Evolutionary conservation across 1,284 basidiomycete species (phyloP).

Genomic region (Sutorius eximius): DNA sequence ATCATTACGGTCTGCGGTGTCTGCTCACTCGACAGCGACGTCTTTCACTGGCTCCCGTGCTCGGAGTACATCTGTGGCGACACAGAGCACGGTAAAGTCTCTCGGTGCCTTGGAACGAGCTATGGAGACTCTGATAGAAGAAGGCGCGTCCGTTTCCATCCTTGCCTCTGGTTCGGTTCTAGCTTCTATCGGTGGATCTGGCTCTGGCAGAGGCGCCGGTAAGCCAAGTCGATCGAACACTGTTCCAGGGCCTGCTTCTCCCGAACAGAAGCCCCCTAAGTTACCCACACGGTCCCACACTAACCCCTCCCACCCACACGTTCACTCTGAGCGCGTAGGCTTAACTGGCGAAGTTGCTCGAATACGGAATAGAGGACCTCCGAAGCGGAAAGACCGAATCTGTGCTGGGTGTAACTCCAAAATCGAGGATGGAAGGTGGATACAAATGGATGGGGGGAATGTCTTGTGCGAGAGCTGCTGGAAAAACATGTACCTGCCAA

Average conservation of each 20-base stretch:
- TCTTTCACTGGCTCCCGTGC: conserved; percentile 20
- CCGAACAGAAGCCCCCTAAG: conserved; percentile 48
- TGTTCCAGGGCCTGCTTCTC: conserved; percentile 43
- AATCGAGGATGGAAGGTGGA: conserved; percentile 81
- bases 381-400: conserved; percentile 33
- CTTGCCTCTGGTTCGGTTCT: conserved; percentile 33
- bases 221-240: conserved; percentile 46
- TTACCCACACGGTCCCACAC: conserved; percentile 57
- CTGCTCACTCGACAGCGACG: conserved; percentile 24
- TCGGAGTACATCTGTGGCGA: conserved; percentile 33
- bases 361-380: conserved; percentile 26
- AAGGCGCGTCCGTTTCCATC: conserved; percentile 35
- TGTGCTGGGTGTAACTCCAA: conserved; percentile 69
- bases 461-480: conserved; percentile 85
- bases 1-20: conserved; percentile 22
- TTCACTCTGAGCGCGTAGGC: conserved; percentile 31
- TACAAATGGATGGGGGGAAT: conserved; percentile 71
- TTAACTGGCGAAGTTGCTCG: conserved; percentile 25
- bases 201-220: conserved; percentile 36
- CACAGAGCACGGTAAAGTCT: conserved; percentile 29
- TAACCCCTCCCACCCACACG: conserved; percentile 41
- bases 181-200: conserved; percentile 27
- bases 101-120: conserved; percentile 43
- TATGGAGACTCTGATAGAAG: conserved; percentile 52
- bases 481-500: conserved; percentile 93